Percentiles rank a stretch among this genome's conserved stretches.
Evolutionary conservation across 2,329 filamentous ascomycete genomes (phyloP).

Genomic region (Colletotrichum euphorbiae): DNA sequence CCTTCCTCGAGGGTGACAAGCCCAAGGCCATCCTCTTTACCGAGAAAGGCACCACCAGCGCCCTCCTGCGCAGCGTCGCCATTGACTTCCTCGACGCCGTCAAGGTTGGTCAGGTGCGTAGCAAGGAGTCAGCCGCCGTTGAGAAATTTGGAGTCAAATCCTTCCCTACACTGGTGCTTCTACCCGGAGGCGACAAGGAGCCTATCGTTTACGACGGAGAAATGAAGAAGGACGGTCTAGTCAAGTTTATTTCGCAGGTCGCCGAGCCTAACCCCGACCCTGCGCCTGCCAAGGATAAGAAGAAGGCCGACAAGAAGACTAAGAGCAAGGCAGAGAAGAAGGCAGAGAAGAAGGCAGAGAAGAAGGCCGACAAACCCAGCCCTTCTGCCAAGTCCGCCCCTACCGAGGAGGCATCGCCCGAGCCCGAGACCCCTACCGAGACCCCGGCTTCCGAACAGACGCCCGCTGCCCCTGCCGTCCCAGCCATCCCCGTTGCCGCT

Average conservation of each 20-base stretch:
- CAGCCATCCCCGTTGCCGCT: conserved; percentile 74
- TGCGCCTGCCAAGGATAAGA: conserved; percentile 62
- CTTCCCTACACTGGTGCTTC: conserved; percentile 83
- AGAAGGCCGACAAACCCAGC: conserved; percentile 29
- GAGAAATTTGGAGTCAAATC: conserved; percentile 80
- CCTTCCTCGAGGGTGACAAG: conserved; percentile 77
- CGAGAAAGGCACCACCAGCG: conserved; percentile 89
- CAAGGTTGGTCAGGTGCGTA: conserved; percentile 82
- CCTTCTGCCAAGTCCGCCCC: conserved; percentile 21
- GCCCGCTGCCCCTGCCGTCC: conserved; percentile 51
- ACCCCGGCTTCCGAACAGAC: conserved; percentile 48
- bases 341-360: conserved; percentile 42
- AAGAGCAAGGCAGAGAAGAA: conserved; percentile 42
- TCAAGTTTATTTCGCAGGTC: conserved; percentile 84
- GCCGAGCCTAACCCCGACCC: conserved; percentile 84
- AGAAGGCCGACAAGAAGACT: conserved; percentile 54
- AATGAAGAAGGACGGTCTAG: conserved; percentile 84
- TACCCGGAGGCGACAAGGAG: conserved; percentile 78
- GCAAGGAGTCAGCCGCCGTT: conserved; percentile 80
- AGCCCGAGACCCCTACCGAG: conserved; percentile 53
- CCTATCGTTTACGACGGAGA: conserved; percentile 82
- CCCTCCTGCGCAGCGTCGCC: conserved; percentile 84
- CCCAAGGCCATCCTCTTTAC: conserved; percentile 93
- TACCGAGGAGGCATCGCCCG: conserved; percentile 41
- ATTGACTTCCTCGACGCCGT: conserved; percentile 90